Conservation (phyloP, 352 stramenopile species). For the Globisporangium carolinianum region DNA sequence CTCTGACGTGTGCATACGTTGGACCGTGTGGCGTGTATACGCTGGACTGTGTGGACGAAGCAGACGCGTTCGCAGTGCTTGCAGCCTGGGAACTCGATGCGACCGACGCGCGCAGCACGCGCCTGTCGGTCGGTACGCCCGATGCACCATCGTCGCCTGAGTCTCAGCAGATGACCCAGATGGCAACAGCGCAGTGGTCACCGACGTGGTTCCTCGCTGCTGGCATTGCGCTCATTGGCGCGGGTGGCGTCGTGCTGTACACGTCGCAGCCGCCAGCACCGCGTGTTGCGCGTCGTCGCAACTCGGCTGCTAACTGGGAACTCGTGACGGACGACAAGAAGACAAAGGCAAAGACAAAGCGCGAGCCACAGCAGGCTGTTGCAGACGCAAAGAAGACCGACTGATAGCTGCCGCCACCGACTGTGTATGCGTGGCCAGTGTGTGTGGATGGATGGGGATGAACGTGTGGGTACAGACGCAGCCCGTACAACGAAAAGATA, state of each 20-base stretch:
- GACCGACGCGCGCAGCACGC: slow-evolving; percentile 21
- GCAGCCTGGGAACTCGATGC: slow-evolving; percentile 50
- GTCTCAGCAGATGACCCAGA: too few species aligned
- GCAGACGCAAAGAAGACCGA: slow-evolving; percentile 6
- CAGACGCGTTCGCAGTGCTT: slow-evolving; percentile 49
- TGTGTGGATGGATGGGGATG: background rate
- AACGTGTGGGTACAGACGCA: background rate
- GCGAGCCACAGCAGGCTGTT: background rate
- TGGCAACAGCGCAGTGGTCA: slow-evolving; percentile 1
- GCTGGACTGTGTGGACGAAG: too few species aligned
- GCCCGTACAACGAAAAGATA: background rate
- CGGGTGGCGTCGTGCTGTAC: slow-evolving; percentile 44
- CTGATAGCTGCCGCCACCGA: background rate
- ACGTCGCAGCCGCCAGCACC: slow-evolving; percentile 25
- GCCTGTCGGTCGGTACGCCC: slow-evolving; percentile 38
- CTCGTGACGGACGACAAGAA: slow-evolving; percentile 3
- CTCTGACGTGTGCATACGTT: background rate
- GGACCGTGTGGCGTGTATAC: too few species aligned
- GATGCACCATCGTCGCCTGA: background rate
- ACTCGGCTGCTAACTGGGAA: slow-evolving; percentile 9
- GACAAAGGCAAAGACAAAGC: background rate
- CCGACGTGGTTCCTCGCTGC: slow-evolving; percentile 36
- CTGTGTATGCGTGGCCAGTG: background rate
- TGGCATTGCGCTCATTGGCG: slow-evolving; percentile 39
- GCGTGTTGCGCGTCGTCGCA: background rate